Conservation (phyloP, 164 flowering plant species). For the Annona squamosa region DNA sequence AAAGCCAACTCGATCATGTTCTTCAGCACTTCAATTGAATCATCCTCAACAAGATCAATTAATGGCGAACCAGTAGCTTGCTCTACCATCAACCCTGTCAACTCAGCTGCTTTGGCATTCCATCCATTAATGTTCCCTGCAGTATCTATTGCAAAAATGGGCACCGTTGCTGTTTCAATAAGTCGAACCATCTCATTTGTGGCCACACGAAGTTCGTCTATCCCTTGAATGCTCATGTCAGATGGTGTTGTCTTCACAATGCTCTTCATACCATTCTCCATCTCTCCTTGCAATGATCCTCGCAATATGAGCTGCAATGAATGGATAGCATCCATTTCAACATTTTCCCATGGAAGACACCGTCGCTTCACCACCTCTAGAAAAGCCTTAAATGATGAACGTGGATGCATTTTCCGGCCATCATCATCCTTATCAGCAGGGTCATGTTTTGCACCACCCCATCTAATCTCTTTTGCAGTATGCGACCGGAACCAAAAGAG, state of each 20-base stretch:
- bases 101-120: slow-evolving; percentile 63
- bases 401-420: slow-evolving; percentile 71
- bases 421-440: slow-evolving; percentile 64
- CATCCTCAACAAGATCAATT: slow-evolving; percentile 39
- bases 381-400: slow-evolving; percentile 84
- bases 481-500: slow-evolving; percentile 81
- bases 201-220: slow-evolving; percentile 45
- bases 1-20: slow-evolving; percentile 43
- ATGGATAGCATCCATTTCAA: slow-evolving; percentile 86
- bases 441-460: slow-evolving; percentile 87
- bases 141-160: slow-evolving; percentile 69
- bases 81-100: slow-evolving; percentile 50
- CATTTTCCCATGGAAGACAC: slow-evolving; percentile 80
- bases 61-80: slow-evolving; percentile 58
- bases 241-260: slow-evolving; percentile 38
- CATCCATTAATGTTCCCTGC: slow-evolving; percentile 60
- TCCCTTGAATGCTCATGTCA: slow-evolving; percentile 30
- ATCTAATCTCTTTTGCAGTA: slow-evolving; percentile 65
- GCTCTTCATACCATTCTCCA: slow-evolving; percentile 30
- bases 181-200: slow-evolving; percentile 76
- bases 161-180: slow-evolving; percentile 75
- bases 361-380: slow-evolving; percentile 68
- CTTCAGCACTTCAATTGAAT: slow-evolving; percentile 42
- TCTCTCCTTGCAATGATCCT: slow-evolving; percentile 52
- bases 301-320: slow-evolving; percentile 77